Evolutionary conservation across 768 basidiomycete species (phyloP), one percentile per base, ranked within the genome.

Genomic region (Guyanaporus albipodus): DNA sequence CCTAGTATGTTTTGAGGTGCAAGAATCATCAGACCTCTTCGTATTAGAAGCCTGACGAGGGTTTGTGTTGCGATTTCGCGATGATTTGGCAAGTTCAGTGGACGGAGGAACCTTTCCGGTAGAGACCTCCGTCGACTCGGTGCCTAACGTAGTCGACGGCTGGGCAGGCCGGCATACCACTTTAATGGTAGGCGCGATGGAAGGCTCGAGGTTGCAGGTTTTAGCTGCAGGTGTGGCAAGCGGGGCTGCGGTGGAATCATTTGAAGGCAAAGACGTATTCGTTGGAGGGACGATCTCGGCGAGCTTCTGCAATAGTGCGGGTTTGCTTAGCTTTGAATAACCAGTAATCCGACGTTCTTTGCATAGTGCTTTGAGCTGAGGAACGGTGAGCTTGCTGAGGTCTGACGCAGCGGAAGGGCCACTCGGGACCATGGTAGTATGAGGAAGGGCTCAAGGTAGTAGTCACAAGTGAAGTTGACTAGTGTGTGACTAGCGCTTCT

Each of bases 321-420:
- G 65, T 61, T 87, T 87, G 32, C 64, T 60, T 17, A 86, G 75
- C 59, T 83, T 89, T 9, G 84, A 85, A 59, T 85, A 88, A 0
- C 82, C 83, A 34, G 70, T 58, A 21, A 88, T 67, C 18, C 73
- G 68, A 44, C 66, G 73, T 41, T 82, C 83, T 59, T 84, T 88
- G 64, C 85, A 89, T 12, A 87, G 48, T 4, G 73, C 73, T 57
- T 80, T 87, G 17, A 90, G 73, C 52, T 83, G 81, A 17, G 79
- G 61, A 9, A 85, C 80, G 8, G 79, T 84, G 2, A 83, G 60
- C 42, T 68, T 75, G 45, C 23, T 26, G 45, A 65, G 53, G 38
- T 61, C 58, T 26, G 49, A 28, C 4, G 44, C 15, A 38, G 17
- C 24, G 4, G 49, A 32, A 24, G 40, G n/a, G 18, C 22, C 24